These are phyloP conservation scores for Saturnispora ahearnii DNA, from an alignment of 805 yeast species.

Conservation along the genomic window DNA sequence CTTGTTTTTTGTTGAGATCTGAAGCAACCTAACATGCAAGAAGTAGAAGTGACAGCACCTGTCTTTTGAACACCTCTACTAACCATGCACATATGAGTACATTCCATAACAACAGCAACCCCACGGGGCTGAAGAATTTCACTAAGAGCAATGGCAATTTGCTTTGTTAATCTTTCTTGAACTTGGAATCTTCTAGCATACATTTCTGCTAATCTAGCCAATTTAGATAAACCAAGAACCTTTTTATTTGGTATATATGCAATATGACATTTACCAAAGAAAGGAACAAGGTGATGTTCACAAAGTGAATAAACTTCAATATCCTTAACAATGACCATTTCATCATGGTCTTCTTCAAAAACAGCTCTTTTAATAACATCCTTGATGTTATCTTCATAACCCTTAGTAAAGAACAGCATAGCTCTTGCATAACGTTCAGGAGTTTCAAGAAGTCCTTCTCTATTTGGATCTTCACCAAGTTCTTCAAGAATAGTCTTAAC, in stretches of 20 bases:
- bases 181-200: slow-evolving; percentile 92
- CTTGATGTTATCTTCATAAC: slow-evolving; percentile 88
- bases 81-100: slow-evolving; percentile 98
- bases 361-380: slow-evolving; percentile 93
- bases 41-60: slow-evolving; percentile 86
- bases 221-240: slow-evolving; percentile 84
- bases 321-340: slow-evolving; percentile 96
- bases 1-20: slow-evolving; percentile 90
- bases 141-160: slow-evolving; percentile 90
- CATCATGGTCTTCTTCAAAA: slow-evolving; percentile 97
- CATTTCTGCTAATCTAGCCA: slow-evolving; percentile 96
- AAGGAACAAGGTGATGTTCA: slow-evolving; percentile 97
- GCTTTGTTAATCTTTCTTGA: slow-evolving; percentile 95
- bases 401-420: slow-evolving; percentile 90
- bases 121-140: slow-evolving; percentile 92
- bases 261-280: slow-evolving; percentile 92
- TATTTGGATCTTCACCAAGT: slow-evolving; percentile 79
- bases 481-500: slow-evolving; percentile 70
- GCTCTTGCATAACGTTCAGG: slow-evolving; percentile 97
- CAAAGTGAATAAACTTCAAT: slow-evolving; percentile 88
- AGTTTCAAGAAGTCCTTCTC: slow-evolving; percentile 89
- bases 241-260: slow-evolving; percentile 95
- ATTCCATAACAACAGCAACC: slow-evolving; percentile 97
- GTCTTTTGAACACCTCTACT: slow-evolving; percentile 95
- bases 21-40: slow-evolving; percentile 96